A percentile compares a stretch with the other conserved stretches of the same genome.
Conservation (phyloP, 176 grass and related monocot genomes). For the Leersia perrieri region DNA sequence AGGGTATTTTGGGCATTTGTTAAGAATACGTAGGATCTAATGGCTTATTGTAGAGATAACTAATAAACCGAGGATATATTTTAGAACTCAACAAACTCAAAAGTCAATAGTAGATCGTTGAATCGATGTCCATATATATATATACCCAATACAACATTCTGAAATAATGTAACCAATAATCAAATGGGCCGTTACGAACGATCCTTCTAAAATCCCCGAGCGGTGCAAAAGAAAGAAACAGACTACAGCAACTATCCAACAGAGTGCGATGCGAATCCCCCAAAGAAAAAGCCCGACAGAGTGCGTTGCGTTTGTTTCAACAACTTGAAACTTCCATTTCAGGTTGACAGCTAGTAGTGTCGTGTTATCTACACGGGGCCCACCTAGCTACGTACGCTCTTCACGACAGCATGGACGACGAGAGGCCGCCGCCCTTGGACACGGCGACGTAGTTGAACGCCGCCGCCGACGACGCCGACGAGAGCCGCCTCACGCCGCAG, state of each 20-base stretch:
- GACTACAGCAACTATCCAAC: too few relatives aligned
- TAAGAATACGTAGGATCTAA: too few relatives aligned
- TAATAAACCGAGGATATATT: too few relatives aligned
- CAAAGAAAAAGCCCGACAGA: too few relatives aligned
- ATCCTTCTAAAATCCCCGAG: not conserved
- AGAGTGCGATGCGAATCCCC: too few relatives aligned
- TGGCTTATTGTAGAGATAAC: too few relatives aligned
- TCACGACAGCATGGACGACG: slow-evolving; percentile 40
- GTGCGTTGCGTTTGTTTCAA: too few relatives aligned
- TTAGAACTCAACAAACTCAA: too few relatives aligned
- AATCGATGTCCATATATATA: too few relatives aligned
- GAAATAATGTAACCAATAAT: not conserved
- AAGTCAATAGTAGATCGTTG: too few relatives aligned
- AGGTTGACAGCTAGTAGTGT: not conserved
- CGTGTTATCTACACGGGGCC: not conserved
- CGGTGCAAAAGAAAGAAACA: not conserved
- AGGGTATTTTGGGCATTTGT: too few relatives aligned
- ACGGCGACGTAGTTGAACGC: not conserved
- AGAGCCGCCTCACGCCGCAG: slow-evolving; percentile 14
- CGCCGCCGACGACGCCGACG: not conserved
- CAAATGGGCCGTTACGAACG: not conserved
- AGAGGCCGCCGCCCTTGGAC: not conserved
- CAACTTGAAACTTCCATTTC: too few relatives aligned
- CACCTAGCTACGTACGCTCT: not conserved
- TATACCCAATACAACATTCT: not conserved